A percentile compares a stretch with the other conserved stretches of the same genome.
Evolutionary conservation across 495 filamentous ascomycete genomes (phyloP).

Genomic region (Oleoguttula mirabilis): DNA sequence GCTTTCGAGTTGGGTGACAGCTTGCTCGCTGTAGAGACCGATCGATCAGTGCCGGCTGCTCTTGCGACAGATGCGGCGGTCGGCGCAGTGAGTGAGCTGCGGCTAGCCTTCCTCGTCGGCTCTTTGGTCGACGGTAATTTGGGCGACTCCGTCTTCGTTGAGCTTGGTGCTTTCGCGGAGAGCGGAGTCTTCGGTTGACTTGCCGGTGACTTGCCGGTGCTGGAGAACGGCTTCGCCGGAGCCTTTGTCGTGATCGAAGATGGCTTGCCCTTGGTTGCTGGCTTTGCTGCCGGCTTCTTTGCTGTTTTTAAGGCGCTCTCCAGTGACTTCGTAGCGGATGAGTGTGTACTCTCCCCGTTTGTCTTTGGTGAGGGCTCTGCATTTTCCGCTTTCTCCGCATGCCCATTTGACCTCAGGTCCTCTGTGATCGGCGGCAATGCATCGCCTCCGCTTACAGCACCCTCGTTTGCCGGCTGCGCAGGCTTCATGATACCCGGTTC

Average conservation of each 20-base stretch:
- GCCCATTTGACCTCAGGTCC: slow-evolving; percentile 3
- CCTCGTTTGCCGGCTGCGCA: slow-evolving; percentile 29
- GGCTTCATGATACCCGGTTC: slow-evolving; percentile 25
- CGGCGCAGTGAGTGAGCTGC: slow-evolving; percentile 20
- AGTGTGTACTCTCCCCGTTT: not conserved
- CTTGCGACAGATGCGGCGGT: slow-evolving; percentile 23
- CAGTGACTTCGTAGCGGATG: not conserved
- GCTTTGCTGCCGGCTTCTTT: not conserved
- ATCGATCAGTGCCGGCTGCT: slow-evolving; percentile 1
- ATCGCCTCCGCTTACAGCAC: slow-evolving; percentile 27
- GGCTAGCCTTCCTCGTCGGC: slow-evolving; percentile 17
- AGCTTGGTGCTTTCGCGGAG: slow-evolving; percentile 1
- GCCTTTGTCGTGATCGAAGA: slow-evolving; percentile 11
- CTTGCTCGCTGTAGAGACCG: slow-evolving; percentile 11
- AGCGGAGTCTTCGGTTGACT: slow-evolving; percentile 7
- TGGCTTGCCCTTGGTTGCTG: slow-evolving; percentile 3
- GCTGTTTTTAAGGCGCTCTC: not conserved
- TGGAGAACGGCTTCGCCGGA: slow-evolving; percentile 3
- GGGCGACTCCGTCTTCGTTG: slow-evolving; percentile 5
- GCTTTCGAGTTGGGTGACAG: slow-evolving; percentile 15
- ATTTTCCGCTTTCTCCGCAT: not conserved
- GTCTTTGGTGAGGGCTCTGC: not conserved
- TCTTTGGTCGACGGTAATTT: slow-evolving; percentile 1
- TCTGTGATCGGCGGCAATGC: slow-evolving; percentile 25
- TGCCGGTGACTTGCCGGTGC: slow-evolving; percentile 8